Percentiles rank a stretch among this genome's conserved stretches.
Evolutionary conservation across 2,329 filamentous ascomycete genomes (phyloP).

Genomic region (Lithohypha guttulata): DNA sequence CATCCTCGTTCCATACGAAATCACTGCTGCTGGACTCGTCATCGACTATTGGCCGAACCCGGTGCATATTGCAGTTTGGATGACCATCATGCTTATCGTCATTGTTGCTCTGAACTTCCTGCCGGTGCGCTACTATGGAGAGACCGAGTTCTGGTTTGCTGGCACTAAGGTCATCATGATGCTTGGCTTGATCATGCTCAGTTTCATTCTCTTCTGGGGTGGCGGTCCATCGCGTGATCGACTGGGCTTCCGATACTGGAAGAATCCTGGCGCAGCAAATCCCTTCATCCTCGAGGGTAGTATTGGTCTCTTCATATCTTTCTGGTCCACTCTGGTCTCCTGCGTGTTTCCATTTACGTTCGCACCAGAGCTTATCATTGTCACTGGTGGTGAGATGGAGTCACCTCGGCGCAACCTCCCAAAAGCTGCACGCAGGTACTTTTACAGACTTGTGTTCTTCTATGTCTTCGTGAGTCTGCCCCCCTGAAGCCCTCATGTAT

Average conservation of each 20-base stretch:
- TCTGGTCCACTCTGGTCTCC: slow-evolving; percentile 42
- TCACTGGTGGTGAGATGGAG: slow-evolving; percentile 49
- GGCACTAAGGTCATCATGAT: slow-evolving; percentile 42
- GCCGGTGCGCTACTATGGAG: slow-evolving; percentile 42
- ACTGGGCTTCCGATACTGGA: slow-evolving; percentile 43
- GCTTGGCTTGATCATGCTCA: slow-evolving; percentile 41
- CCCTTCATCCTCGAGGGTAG: slow-evolving; percentile 37
- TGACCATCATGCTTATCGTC: slow-evolving; percentile 49
- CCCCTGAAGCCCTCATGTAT: too few species aligned
- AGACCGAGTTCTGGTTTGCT: slow-evolving; percentile 46
- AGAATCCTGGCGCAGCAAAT: slow-evolving; percentile 39
- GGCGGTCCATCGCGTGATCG: slow-evolving; percentile 42
- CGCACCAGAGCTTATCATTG: slow-evolving; percentile 44
- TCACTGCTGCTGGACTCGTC: slow-evolving; percentile 55
- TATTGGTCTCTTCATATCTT: slow-evolving; percentile 41
- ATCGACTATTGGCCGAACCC: slow-evolving; percentile 49
- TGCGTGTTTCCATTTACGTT: slow-evolving; percentile 46
- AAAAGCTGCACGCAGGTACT: slow-evolving; percentile 47
- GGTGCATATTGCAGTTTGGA: slow-evolving; percentile 38
- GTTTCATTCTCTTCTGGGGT: slow-evolving; percentile 47
- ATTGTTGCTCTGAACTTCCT: slow-evolving; percentile 42
- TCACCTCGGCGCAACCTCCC: slow-evolving; percentile 35
- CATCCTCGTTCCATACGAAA: slow-evolving; percentile 46
- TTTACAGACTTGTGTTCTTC: slow-evolving; percentile 53
- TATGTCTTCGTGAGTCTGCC: too few species aligned